Base-by-base conservation (phyloP, 2,329 filamentous ascomycete species). In the Xylaria sp. region DNA sequence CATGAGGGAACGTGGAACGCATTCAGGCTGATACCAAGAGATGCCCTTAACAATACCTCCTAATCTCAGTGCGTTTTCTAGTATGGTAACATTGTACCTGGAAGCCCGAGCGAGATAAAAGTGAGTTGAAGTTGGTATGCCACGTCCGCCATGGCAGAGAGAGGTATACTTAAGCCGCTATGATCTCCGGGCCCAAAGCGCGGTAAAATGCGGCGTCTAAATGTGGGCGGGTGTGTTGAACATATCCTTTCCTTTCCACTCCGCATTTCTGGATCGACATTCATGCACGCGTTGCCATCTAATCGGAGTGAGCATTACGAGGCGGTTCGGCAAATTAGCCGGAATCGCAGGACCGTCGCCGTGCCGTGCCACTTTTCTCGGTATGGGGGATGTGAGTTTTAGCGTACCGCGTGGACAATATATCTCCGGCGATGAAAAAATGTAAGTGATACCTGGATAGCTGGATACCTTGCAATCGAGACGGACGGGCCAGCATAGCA, bases 151-250 rank as follows among this genome's bases (percentile, higher is more conserved):
- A 52, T 37, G 20, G 13, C 3, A 8, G n/a, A 41, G 55, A 48
- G 56, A 20, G n/a, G 15, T 12, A 37, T 34, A 48, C 18, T 54
- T 44, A n/a, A 51, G 39, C 9, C 55, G n/a, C 20, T 50, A 52
- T 57, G 64, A 68, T 68, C 66, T 23, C 57, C 66, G 15, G 41
- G 20, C 37, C 34, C 10, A 23, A 34, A 37, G 61, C 46, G n/a
- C 66, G 65, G 61, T 28, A 67, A 67, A 70, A 67, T 66, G 56
- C 68, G 54, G 32, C 41, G 68, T 52, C 58, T 59, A 61, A 54
- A 67, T 37, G 23, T 20, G 20, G 32, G 23, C 23, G 7, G 37
- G n/a, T n/a, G 13, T 37, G 23, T n/a, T 20, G 44, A 37, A 37
- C 25, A 6, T 44, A 23, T 13, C 34, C 34, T 48, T 46, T 28